A percentile compares a stretch with the other conserved stretches of the same genome.
Conservation (phyloP, 306 rosid species). For the Luffa aegyptiaca region DNA sequence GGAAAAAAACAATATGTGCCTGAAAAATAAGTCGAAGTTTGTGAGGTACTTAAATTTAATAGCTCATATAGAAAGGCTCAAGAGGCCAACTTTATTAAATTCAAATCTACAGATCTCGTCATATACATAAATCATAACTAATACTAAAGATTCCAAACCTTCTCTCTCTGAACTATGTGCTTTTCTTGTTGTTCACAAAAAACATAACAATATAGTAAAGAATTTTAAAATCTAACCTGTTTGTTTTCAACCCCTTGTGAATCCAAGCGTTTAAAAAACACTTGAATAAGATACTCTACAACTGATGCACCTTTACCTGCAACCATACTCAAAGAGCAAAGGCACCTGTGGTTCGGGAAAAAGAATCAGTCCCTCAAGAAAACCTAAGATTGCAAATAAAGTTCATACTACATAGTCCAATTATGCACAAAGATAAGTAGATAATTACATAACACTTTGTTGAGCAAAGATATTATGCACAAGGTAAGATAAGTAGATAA, state of each 20-base stretch:
- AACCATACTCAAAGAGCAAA: constrained; percentile 74
- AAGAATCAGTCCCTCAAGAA: constrained; percentile 11
- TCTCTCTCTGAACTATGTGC: not conserved
- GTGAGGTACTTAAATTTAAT: not conserved
- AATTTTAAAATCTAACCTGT: constrained; percentile 44
- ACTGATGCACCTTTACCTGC: constrained; percentile 74
- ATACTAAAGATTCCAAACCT: not conserved
- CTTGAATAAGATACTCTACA: constrained; percentile 71
- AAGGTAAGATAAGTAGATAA: not conserved
- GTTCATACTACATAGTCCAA: not conserved
- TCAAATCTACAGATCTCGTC: not conserved
- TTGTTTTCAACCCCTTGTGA: constrained; percentile 58
- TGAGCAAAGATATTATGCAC: not conserved
- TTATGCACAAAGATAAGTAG: not conserved
- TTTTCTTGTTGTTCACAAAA: not conserved
- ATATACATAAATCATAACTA: not conserved
- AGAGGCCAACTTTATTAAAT: not conserved
- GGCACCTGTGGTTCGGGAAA: constrained; percentile 50
- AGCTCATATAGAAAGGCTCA: not conserved
- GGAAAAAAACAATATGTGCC: not conserved
- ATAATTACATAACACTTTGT: not conserved
- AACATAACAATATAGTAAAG: not conserved
- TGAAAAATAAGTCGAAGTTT: not conserved
- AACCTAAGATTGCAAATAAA: not conserved
- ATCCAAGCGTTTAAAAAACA: constrained; percentile 75